Percentiles rank a stretch among this genome's conserved stretches.
These are phyloP conservation scores for Ophiostoma montium DNA, from an alignment of 2,329 filamentous ascomycete genomes.

Conservation along the genomic window DNA sequence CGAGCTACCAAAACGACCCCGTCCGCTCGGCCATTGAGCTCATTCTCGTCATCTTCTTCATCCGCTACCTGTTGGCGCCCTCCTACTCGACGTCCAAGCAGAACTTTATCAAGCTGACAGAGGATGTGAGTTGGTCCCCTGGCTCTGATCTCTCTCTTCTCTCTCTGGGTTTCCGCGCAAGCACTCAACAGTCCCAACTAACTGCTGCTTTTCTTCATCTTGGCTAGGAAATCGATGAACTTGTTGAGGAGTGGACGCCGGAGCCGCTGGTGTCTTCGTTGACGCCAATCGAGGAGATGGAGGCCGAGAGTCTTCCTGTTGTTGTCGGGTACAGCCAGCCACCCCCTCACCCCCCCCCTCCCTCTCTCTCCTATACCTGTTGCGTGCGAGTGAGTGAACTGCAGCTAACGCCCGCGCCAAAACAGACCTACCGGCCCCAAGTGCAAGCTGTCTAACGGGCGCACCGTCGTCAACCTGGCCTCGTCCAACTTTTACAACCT, in stretches of 20 bases:
- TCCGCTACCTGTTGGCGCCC: constrained; percentile 81
- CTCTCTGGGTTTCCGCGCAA: background rate
- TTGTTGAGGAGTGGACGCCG: constrained; percentile 92
- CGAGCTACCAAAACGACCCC: constrained; percentile 94
- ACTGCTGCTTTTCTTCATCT: background rate
- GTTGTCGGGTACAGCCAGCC: constrained; percentile 80
- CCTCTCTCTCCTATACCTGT: background rate
- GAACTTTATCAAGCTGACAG: constrained; percentile 75
- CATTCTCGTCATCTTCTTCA: constrained; percentile 86
- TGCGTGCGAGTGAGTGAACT: too few species aligned
- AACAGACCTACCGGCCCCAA: constrained; percentile 75
- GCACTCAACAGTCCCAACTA: background rate
- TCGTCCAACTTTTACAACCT: constrained; percentile 98
- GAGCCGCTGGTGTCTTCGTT: constrained; percentile 72
- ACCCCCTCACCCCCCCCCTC: background rate
- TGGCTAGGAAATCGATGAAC: constrained; percentile 70
- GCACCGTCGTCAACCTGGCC: constrained; percentile 83
- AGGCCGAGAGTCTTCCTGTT: constrained; percentile 73
- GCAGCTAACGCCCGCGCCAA: background rate
- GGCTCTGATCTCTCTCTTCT: too few species aligned
- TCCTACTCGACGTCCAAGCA: constrained; percentile 86
- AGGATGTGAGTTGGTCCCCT: constrained; percentile 40
- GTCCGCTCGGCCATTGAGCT: constrained; percentile 87
- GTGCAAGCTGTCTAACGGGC: constrained; percentile 74
- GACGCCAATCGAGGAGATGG: constrained; percentile 61